phyloP scores from a whole-genome alignment of 2,329 filamentous ascomycete genomes.

The Cladosporium halotolerans region DNA sequence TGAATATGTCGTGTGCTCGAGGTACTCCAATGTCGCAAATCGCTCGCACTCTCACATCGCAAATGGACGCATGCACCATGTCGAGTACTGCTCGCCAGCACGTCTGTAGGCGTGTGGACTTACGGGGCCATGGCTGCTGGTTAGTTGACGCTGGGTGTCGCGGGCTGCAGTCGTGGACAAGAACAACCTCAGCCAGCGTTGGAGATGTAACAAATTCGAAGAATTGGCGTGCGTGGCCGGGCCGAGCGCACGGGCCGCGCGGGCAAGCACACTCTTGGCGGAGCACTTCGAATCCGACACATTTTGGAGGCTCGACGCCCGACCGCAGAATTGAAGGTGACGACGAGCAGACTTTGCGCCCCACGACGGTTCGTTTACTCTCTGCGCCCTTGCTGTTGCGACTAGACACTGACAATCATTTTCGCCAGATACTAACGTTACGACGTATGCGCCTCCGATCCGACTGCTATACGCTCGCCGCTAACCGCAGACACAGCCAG shows the following conservation, averaged over 20 bases:
- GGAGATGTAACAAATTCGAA: constrained; percentile 12
- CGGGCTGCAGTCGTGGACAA: constrained; percentile 9
- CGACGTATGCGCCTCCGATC: constrained; percentile 8
- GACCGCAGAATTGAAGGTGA: constrained; percentile 4
- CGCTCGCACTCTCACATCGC: not conserved
- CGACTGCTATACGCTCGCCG: constrained; percentile 2
- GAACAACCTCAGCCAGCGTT: not conserved
- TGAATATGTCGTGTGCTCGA: not conserved
- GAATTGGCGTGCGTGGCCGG: not conserved
- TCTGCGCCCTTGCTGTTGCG: constrained; percentile 2
- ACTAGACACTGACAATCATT: constrained; percentile 6
- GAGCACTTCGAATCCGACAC: not conserved
- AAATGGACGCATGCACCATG: not conserved
- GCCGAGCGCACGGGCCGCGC: not conserved
- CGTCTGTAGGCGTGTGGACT: constrained; percentile 9
- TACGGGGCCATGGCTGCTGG: constrained; percentile 21
- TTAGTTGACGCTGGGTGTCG: constrained; percentile 10
- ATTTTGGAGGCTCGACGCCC: not conserved
- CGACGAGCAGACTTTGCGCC: constrained; percentile 11
- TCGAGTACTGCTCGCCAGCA: constrained; percentile 1
- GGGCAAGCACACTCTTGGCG: not conserved
- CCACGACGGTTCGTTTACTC: constrained; percentile 7
- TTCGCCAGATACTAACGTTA: constrained; percentile 11
- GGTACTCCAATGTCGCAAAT: constrained; percentile 1
- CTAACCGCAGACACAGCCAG: constrained; percentile 21